Evolutionary conservation across 345 rosid species (phyloP).

Genomic region (Acer saccharum): DNA sequence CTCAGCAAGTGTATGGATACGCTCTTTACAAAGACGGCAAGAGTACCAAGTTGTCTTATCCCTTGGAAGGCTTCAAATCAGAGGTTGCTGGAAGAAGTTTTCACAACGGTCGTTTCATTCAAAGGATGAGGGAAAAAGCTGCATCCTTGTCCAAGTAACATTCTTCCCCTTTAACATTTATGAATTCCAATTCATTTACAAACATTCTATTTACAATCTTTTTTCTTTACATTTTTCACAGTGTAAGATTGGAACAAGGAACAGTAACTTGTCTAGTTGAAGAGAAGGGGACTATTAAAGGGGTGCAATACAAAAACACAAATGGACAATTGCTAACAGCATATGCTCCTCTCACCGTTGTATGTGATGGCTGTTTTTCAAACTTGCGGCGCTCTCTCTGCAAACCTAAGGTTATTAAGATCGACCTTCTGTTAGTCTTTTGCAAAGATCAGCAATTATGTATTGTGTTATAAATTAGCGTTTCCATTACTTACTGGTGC

Average conservation of each 20-base stretch:
- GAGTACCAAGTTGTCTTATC: background rate
- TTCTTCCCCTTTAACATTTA: background rate
- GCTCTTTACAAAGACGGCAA: background rate
- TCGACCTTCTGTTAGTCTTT: background rate
- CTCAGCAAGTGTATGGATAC: background rate
- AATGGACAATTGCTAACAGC: background rate
- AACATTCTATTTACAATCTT: background rate
- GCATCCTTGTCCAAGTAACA: background rate
- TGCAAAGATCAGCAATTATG: background rate
- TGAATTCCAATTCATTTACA: background rate
- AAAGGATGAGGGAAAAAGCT: background rate
- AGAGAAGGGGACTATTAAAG: conserved; percentile 6
- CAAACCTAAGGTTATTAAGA: background rate
- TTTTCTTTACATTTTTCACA: background rate
- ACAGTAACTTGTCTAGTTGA: background rate
- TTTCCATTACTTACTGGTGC: background rate
- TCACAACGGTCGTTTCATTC: conserved; percentile 4
- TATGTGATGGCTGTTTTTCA: conserved; percentile 5
- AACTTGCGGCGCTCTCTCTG: background rate
- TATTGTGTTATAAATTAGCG: no score
- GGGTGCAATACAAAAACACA: background rate
- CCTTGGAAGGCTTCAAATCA: background rate
- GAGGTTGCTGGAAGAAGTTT: conserved; percentile 6
- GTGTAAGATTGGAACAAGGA: conserved; percentile 8
- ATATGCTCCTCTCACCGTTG: conserved; percentile 4